Evolutionary conservation across 1,284 basidiomycete species (phyloP).

Genomic region (Hortiboletus rubellus): DNA sequence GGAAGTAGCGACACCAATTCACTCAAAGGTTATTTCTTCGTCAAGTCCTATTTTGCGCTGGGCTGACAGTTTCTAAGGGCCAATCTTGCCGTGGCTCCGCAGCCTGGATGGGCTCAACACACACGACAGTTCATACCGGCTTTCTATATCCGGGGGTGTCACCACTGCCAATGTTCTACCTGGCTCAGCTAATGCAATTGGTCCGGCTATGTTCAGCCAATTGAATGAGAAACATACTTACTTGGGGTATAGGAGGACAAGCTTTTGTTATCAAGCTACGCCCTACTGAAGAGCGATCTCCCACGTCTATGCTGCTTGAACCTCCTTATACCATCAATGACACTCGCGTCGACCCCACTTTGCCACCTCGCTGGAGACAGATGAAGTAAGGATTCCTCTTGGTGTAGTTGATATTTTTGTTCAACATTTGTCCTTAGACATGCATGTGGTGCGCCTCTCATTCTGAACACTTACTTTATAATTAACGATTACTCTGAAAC

Average conservation of each 20-base stretch:
- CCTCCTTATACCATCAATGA: slow-evolving; percentile 45
- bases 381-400: slow-evolving; percentile 41
- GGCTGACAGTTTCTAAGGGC: slow-evolving; percentile 27
- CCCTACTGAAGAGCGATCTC: slow-evolving; percentile 44
- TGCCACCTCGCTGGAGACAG: slow-evolving; percentile 49
- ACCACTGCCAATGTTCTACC: slow-evolving; percentile 70
- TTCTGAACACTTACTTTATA: background rate
- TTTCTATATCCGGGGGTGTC: slow-evolving; percentile 47
- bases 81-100: slow-evolving; percentile 43
- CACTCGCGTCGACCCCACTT: slow-evolving; percentile 30
- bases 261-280: slow-evolving; percentile 58
- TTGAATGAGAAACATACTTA: slow-evolving; percentile 9
- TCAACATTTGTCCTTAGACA: slow-evolving; percentile 36
- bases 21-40: slow-evolving; percentile 32
- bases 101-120: slow-evolving; percentile 36
- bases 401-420: background rate
- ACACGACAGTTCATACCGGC: slow-evolving; percentile 35
- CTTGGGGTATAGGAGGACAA: slow-evolving; percentile 43
- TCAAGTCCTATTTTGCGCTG: background rate
- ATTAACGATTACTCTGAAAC: slow-evolving; percentile 2
- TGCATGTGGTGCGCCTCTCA: slow-evolving; percentile 41
- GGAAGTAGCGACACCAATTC: slow-evolving; percentile 50
- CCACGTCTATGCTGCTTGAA: slow-evolving; percentile 51
- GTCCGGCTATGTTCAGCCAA: slow-evolving; percentile 27
- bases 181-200: slow-evolving; percentile 61